A percentile compares a stretch with the other conserved stretches of the same genome.
Conservation (phyloP, 1,284 basidiomycete genomes). For the Filobasidium uniguttulatum region DNA sequence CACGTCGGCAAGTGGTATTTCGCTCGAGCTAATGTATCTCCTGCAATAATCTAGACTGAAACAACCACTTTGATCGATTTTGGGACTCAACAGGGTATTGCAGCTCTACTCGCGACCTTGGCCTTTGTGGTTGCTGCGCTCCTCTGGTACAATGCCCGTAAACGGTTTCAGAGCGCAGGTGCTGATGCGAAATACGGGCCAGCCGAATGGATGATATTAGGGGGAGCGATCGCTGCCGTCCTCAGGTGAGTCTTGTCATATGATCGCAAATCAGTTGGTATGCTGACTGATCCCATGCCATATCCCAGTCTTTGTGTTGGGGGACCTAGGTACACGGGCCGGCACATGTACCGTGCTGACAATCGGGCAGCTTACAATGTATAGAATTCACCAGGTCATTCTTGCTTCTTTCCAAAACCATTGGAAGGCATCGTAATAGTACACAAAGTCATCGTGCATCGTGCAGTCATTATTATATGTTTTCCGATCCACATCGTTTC, state of each 20-base stretch:
- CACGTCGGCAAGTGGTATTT: constrained; percentile 2
- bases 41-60: neutral
- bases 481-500: no score
- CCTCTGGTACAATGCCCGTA: constrained; percentile 7
- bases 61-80: neutral
- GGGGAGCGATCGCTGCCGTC: constrained; percentile 6
- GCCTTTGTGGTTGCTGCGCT: constrained; percentile 10
- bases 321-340: constrained; percentile 15
- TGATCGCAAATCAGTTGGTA: neutral
- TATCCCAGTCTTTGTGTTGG: constrained; percentile 16
- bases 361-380: constrained; percentile 11
- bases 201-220: constrained; percentile 12
- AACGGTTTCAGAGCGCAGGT: constrained; percentile 4
- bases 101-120: constrained; percentile 4
- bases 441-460: no score
- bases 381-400: no score
- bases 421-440: no score
- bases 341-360: constrained; percentile 13
- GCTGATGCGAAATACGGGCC: constrained; percentile 13
- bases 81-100: neutral
- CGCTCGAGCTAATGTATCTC: neutral
- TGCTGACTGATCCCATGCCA: neutral
- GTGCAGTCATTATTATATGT: no score
- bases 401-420: no score
- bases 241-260: constrained; percentile 1